phyloP scores from a whole-genome alignment of 192 early-diverging fungal genomes.

The Gamsiella multidivaricata region DNA sequence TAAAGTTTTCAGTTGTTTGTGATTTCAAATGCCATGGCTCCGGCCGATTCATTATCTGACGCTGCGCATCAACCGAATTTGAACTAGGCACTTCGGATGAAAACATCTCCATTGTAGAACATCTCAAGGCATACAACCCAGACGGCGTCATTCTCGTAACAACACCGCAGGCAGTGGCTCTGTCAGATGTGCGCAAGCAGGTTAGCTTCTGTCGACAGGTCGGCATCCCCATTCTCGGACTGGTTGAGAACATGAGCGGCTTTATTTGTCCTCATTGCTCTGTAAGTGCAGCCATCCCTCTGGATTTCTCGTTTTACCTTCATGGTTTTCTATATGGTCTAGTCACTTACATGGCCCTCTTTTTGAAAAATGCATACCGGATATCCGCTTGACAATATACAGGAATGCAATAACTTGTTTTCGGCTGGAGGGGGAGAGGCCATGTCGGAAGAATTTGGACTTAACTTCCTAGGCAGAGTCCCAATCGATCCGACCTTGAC shows the following conservation, averaged over 20 bases:
- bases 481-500: constrained; percentile 91
- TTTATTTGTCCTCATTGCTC: constrained; percentile 91
- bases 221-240: constrained; percentile 84
- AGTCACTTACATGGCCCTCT: not conserved
- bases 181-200: constrained; percentile 94
- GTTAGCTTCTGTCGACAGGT: constrained; percentile 93
- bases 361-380: not conserved
- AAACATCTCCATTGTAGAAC: constrained; percentile 93
- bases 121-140: constrained; percentile 81
- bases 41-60: not conserved
- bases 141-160: constrained; percentile 96
- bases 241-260: constrained; percentile 98
- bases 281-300: constrained; percentile 46
- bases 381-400: constrained; percentile 9
- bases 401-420: constrained; percentile 91
- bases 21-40: no score
- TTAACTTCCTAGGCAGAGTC: constrained; percentile 90
- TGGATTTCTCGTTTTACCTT: constrained; percentile 7
- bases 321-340: constrained; percentile 9
- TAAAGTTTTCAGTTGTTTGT: no score
- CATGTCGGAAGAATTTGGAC: constrained; percentile 85
- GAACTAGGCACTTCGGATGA: constrained; percentile 93
- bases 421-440: constrained; percentile 93
- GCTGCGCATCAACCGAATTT: not conserved
- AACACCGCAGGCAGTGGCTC: constrained; percentile 87